Conservation (phyloP, 2,329 filamentous ascomycete genomes). For the Tolypocladium sp. region DNA sequence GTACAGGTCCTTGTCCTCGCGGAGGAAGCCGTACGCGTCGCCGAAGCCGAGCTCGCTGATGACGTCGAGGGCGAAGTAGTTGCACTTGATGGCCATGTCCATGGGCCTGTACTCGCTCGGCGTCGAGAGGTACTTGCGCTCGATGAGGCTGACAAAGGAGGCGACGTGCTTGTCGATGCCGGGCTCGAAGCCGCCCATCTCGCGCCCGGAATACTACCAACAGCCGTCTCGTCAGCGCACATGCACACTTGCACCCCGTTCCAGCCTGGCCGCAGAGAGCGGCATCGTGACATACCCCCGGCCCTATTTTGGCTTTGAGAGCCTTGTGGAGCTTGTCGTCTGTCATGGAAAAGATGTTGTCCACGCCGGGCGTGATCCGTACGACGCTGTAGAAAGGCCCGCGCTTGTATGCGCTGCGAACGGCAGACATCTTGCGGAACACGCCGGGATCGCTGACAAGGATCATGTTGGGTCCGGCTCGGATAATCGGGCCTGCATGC, state of each 20-base stretch:
- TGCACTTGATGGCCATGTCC: constrained; percentile 30
- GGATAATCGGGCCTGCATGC: constrained; percentile 17
- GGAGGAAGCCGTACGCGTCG: constrained; percentile 36
- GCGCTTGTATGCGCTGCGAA: constrained; percentile 22
- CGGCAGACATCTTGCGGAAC: constrained; percentile 28
- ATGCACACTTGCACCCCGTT: too few species aligned
- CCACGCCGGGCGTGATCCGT: constrained; percentile 38
- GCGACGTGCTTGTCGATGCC: constrained; percentile 16
- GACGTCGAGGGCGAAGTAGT: constrained; percentile 46
- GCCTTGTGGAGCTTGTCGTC: constrained; percentile 35
- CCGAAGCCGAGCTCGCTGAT: constrained; percentile 45
- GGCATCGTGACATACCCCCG: constrained; percentile 22
- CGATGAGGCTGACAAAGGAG: constrained; percentile 3
- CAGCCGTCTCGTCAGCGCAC: neutral
- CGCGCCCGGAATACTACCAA: constrained; percentile 37
- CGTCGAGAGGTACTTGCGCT: constrained; percentile 3
- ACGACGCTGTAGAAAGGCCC: constrained; percentile 35
- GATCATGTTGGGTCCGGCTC: constrained; percentile 31
- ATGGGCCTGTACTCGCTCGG: neutral
- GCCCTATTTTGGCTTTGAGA: constrained; percentile 37
- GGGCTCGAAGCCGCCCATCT: constrained; percentile 35
- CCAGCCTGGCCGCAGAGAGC: too few species aligned
- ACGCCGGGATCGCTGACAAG: constrained; percentile 34
- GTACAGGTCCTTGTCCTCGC: constrained; percentile 34
- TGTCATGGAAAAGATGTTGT: constrained; percentile 42